These are phyloP conservation scores for Naematelia encephala DNA, from an alignment of 768 basidiomycete genomes.

Conservation along the genomic window DNA sequence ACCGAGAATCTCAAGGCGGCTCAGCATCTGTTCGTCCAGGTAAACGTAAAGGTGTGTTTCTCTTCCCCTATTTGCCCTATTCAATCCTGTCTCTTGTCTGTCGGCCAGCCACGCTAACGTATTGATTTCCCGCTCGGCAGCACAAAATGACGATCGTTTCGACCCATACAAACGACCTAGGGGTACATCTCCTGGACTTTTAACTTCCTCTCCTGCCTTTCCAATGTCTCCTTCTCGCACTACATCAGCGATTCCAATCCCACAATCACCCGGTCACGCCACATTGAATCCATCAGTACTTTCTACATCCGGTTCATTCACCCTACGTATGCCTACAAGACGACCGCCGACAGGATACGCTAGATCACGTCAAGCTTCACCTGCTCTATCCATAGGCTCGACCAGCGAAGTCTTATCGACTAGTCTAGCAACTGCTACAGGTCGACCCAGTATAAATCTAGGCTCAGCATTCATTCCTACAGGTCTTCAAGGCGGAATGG, in stretches of 20 bases:
- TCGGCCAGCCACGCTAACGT: conserved; percentile 2
- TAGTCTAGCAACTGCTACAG: conserved; percentile 12
- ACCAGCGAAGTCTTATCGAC: conserved; percentile 27
- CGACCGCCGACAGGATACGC: conserved; percentile 9
- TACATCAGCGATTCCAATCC: conserved; percentile 29
- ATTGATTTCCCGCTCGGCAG: conserved; percentile 12
- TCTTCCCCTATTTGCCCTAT: neutral
- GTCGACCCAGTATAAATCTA: neutral
- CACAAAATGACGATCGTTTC: conserved; percentile 41
- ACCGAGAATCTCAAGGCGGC: conserved; percentile 31
- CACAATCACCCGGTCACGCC: conserved; percentile 31
- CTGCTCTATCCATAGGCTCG: conserved; percentile 40
- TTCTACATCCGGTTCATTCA: conserved; percentile 6
- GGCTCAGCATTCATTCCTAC: conserved; percentile 1
- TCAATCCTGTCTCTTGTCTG: too few species aligned
- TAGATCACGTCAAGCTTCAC: conserved; percentile 17
- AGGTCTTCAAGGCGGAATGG: conserved; percentile 6
- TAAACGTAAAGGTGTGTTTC: conserved; percentile 38
- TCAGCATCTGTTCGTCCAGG: conserved; percentile 41
- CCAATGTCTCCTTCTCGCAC: conserved; percentile 38
- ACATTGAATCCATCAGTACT: conserved; percentile 21
- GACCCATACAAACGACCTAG: conserved; percentile 46
- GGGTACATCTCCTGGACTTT: conserved; percentile 32
- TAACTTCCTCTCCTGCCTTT: conserved; percentile 4
- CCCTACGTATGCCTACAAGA: conserved; percentile 23